Evolutionary conservation across 495 filamentous ascomycete species (phyloP), one percentile per base, ranked within the genome.

Genomic region (Geoglossum glabrum): DNA sequence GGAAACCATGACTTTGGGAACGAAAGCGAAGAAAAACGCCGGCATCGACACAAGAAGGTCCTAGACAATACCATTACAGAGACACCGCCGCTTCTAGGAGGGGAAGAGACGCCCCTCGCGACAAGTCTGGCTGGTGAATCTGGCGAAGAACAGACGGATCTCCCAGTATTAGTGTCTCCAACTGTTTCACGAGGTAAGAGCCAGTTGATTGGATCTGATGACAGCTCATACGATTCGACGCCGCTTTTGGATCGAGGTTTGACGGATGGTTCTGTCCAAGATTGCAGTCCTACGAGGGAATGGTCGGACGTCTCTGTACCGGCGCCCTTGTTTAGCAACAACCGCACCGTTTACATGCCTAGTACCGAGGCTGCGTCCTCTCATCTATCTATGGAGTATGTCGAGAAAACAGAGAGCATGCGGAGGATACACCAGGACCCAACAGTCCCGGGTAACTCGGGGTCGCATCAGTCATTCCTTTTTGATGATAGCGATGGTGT

Each of bases 211-310:
- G 54, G 25, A 17, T 59, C 57, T 17, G 81, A 83, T 58, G 76
- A 79, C n/a, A n/a, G n/a, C 43, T 93, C 86, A 0, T 89, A 90
- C 62, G 82, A 78, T 46, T 87, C 87, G 0, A 81, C 80, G 51
- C 87, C 87, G 6, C 70, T 92, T 13, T 75, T 92, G 23, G 83
- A 92, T 57, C 74, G 85, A 46, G 86, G 79, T 7, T 67, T 87
- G 38, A 82, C 78, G 17, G 81, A 85, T 57, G 70, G 77, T 59
- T 73, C 69, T 11, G 9, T 67, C 69, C 56, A 71, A 30, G 56
- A 11, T 43, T 23, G 56, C 8, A n/a, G 65, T 19, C 58, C 65
- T 11, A 66, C 61, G 54, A 65, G 66, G 11, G 49, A 28, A 7
- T 52, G 54, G 36, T 56, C 54, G 40, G 54, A 36, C n/a, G 21